phyloP scores from a whole-genome alignment of 2,329 filamentous ascomycete genomes.

The Fusarium verrucosum region DNA sequence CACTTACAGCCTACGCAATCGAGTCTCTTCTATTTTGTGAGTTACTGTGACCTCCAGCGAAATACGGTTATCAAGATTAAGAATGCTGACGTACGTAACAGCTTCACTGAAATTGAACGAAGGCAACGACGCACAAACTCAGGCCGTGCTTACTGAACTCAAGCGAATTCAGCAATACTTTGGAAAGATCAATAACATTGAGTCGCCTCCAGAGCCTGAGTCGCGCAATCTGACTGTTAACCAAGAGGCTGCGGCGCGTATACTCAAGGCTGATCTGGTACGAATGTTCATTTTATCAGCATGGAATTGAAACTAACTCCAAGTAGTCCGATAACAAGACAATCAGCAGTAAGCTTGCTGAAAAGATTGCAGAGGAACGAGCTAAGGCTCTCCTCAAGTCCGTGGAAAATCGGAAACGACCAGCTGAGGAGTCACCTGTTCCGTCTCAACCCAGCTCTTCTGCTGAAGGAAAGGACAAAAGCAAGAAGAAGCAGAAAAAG shows the following conservation, averaged over 20 bases:
- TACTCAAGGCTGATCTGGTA: constrained; percentile 84
- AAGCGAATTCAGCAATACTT: constrained; percentile 91
- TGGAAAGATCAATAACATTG: constrained; percentile 83
- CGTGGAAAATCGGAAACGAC: constrained; percentile 57
- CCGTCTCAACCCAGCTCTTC: constrained; percentile 35
- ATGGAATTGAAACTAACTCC: constrained; percentile 24
- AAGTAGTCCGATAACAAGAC: constrained; percentile 60
- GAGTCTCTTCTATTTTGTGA: constrained; percentile 89
- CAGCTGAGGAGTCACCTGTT: constrained; percentile 48
- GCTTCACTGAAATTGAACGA: constrained; percentile 78
- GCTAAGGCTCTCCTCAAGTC: constrained; percentile 61
- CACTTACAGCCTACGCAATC: constrained; percentile 87
- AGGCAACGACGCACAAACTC: constrained; percentile 81
- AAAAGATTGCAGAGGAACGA: constrained; percentile 66
- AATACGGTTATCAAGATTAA: background rate
- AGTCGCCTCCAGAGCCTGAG: constrained; percentile 61
- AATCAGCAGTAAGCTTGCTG: constrained; percentile 61
- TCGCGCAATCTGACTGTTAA: constrained; percentile 68
- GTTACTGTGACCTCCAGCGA: background rate
- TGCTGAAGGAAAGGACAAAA: constrained; percentile 37
- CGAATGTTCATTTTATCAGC: constrained; percentile 39
- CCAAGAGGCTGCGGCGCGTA: constrained; percentile 79
- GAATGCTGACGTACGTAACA: constrained; percentile 4
- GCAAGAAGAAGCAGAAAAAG: constrained; percentile 49
- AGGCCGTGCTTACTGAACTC: constrained; percentile 86